Base-by-base conservation (phyloP, 164 flowering plant genomes). In the Buxus sempervirens region DNA sequence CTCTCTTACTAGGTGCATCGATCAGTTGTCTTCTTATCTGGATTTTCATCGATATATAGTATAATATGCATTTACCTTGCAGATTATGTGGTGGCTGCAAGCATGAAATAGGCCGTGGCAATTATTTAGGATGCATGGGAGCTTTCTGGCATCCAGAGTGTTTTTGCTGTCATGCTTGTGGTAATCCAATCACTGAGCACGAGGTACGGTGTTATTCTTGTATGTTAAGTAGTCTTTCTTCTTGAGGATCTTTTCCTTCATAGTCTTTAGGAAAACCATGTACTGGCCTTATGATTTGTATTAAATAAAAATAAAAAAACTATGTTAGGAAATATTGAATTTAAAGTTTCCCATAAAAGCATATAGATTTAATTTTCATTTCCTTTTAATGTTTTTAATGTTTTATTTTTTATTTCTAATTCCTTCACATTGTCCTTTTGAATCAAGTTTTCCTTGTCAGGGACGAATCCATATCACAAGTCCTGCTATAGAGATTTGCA, bases 361-460 rank as follows among this genome's bases (percentile, higher is more conserved):
- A 25, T 9, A 21, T 0, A 38, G 38, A 32, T 32, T 32, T 7
- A 32, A 32, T 32, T 32, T 3, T 32, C 38, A 32, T 32, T 32
- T 32, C 7, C 23, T 41, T 19, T 25, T 45, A 63, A 20, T 12
- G 2, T 51, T 24, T 20, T 21, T 28, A 19, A 28, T 6, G 32
- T 41, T 19, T 38, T 36, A 63, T 32, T 53, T 62, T 53, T 26
- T 69, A 12, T 49, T 55, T 63, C 62, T 23, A 23, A 65, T 21
- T 75, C 83, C 81, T 62, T 70, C 70, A 69, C 13, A 61, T 82
- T 68, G 82, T 79, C 78, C 78, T 82, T 72, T 84, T 77, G 80
- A 80, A 81, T 78, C 76, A 75, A 94, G 98, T 90, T 94, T 80
- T 90, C 97, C 65, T 81, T 94, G 85, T 90, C 97, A 82, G 96